These are phyloP conservation scores for Bauhinia variegata DNA, from an alignment of 306 rosid genomes.

Conservation along the genomic window DNA sequence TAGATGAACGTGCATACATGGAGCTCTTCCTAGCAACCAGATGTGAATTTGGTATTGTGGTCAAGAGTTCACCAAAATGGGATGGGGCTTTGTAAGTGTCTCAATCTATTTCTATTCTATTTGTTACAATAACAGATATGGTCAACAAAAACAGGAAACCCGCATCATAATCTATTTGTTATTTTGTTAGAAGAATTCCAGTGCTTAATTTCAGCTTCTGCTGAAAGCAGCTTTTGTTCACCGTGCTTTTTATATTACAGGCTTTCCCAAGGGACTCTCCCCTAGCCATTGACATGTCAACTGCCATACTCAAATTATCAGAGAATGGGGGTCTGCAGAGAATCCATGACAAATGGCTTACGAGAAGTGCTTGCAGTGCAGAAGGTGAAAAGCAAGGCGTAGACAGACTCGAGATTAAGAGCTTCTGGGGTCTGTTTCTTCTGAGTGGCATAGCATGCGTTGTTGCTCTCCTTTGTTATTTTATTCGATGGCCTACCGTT, in stretches of 20 bases:
- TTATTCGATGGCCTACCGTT: conserved; percentile 46
- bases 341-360: conserved; percentile 69
- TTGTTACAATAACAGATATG: too few relatives aligned
- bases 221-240: not conserved
- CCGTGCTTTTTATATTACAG: conserved; percentile 27
- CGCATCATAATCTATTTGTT: too few relatives aligned
- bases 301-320: conserved; percentile 55
- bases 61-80: conserved; percentile 69
- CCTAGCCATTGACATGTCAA: conserved; percentile 61
- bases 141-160: too few relatives aligned
- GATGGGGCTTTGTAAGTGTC: conserved; percentile 74
- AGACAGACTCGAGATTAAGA: conserved; percentile 53
- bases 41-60: conserved; percentile 64
- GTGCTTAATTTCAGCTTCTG: not conserved
- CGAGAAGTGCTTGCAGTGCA: conserved; percentile 52
- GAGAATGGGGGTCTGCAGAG: conserved; percentile 67
- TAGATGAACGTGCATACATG: conserved; percentile 63
- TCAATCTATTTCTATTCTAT: not conserved
- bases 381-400: conserved; percentile 46
- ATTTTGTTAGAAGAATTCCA: not conserved
- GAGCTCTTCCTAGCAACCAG: conserved; percentile 62
- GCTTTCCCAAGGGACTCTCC: conserved; percentile 68
- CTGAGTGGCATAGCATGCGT: conserved; percentile 56
- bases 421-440: conserved; percentile 60
- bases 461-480: conserved; percentile 50